Conservation (phyloP, 2,329 filamentous ascomycete genomes). For the Neonectria ditissima region DNA sequence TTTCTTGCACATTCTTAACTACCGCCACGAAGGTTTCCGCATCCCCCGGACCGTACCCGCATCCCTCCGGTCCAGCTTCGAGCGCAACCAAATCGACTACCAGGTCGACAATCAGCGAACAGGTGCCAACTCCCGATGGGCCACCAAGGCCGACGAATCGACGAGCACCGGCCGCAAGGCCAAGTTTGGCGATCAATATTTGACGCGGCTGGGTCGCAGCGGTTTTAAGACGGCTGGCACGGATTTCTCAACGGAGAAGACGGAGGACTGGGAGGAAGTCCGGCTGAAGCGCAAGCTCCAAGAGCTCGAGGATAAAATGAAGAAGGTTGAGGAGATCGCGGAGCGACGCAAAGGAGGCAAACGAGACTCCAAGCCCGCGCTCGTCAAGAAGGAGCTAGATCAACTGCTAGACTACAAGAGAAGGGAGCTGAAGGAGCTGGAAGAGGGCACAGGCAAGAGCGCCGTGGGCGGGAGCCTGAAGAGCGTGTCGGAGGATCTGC, state of each 20-base stretch:
- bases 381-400: conserved; percentile 94
- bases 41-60: conserved; percentile 93
- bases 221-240: conserved; percentile 87
- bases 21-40: conserved; percentile 93
- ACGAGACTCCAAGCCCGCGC: conserved; percentile 84
- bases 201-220: conserved; percentile 87
- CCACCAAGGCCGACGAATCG: conserved; percentile 79
- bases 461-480: conserved; percentile 79
- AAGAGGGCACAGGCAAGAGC: conserved; percentile 76
- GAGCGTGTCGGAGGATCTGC: conserved; percentile 85
- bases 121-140: conserved; percentile 79
- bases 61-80: conserved; percentile 90
- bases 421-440: conserved; percentile 78
- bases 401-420: conserved; percentile 96
- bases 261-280: conserved; percentile 98
- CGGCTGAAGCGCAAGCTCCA: conserved; percentile 91
- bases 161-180: conserved; percentile 91
- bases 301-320: conserved; percentile 89
- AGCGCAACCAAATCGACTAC: conserved; percentile 97
- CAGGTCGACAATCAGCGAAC: conserved; percentile 82
- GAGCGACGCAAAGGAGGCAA: conserved; percentile 72
- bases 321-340: conserved; percentile 80
- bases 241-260: conserved; percentile 87
- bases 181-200: conserved; percentile 97
- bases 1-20: conserved; percentile 96